These are phyloP conservation scores for Cystobasidium pallidum DNA, from an alignment of 1,284 basidiomycete species.

Conservation along the genomic window DNA sequence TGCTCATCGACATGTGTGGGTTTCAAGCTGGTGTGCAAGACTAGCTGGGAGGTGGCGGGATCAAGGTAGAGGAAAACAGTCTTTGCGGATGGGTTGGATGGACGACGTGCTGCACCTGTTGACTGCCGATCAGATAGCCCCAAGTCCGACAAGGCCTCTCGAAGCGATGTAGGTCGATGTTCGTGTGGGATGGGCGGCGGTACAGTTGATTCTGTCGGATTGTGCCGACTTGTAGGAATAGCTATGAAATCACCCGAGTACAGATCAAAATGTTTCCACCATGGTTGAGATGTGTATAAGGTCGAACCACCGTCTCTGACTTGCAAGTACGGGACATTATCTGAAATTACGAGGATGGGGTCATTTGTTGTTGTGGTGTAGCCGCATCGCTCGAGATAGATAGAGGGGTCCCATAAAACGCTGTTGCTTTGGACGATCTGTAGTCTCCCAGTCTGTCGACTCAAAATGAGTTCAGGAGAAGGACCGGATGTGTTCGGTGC, in stretches of 20 bases:
- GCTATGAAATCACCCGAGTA: constrained; percentile 49
- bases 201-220: background rate
- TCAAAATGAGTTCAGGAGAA: background rate
- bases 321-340: constrained; percentile 47
- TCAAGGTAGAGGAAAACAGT: constrained; percentile 49
- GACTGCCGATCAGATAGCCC: constrained; percentile 27
- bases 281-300: constrained; percentile 47
- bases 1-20: constrained; percentile 46
- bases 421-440: constrained; percentile 13
- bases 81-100: background rate
- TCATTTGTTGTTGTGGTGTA: constrained; percentile 35
- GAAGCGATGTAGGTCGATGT: constrained; percentile 1
- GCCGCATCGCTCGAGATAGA: background rate
- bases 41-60: constrained; percentile 49
- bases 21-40: constrained; percentile 49
- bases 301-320: constrained; percentile 45
- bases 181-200: constrained; percentile 36
- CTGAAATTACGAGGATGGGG: constrained; percentile 46
- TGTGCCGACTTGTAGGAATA: constrained; percentile 25
- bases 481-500: background rate
- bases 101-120: background rate
- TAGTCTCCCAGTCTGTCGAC: background rate
- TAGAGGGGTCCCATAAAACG: constrained; percentile 23
- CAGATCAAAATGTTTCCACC: constrained; percentile 44
- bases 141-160: constrained; percentile 22